Evolutionary conservation across 1,284 basidiomycete species (phyloP).

Genomic region (Puccinia polysora): DNA sequence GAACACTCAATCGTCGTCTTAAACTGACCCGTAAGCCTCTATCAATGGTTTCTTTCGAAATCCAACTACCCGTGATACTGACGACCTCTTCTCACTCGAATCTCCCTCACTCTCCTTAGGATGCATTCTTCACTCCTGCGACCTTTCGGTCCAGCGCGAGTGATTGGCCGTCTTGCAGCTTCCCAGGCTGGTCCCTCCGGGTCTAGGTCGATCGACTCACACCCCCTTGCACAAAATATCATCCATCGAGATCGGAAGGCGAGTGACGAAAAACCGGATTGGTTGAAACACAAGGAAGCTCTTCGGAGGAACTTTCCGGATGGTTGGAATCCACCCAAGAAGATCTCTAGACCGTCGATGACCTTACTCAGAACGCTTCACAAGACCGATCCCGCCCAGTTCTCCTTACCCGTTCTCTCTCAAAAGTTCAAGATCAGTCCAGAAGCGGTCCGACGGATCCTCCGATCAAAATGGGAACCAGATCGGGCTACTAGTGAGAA

Average conservation of each 20-base stretch:
- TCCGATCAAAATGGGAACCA: constrained; percentile 74
- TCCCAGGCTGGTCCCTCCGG: constrained; percentile 1
- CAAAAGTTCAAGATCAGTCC: constrained; percentile 75
- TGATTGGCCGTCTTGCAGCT: too few species aligned
- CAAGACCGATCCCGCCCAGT: constrained; percentile 64
- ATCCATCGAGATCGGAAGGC: not conserved
- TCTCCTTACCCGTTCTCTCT: constrained; percentile 67
- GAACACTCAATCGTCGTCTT: too few species aligned
- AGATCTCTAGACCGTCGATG: constrained; percentile 86
- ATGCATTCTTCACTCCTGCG: too few species aligned
- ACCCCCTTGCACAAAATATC: not conserved
- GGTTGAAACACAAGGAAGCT: constrained; percentile 58
- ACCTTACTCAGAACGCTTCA: constrained; percentile 72
- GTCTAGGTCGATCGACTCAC: not conserved
- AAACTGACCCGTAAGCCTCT: too few species aligned
- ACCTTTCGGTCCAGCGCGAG: too few species aligned
- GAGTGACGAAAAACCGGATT: constrained; percentile 28
- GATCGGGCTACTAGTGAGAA: constrained; percentile 47
- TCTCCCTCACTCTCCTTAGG: too few species aligned
- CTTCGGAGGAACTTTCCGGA: constrained; percentile 65
- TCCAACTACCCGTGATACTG: too few species aligned
- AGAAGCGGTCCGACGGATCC: constrained; percentile 77
- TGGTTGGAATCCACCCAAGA: constrained; percentile 79
- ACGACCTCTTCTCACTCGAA: too few species aligned
- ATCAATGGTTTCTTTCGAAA: too few species aligned